Percentiles rank a stretch among this genome's conserved stretches.
Conservation (phyloP, 2,329 filamentous ascomycete genomes). For the Calonectria multiphialidica region DNA sequence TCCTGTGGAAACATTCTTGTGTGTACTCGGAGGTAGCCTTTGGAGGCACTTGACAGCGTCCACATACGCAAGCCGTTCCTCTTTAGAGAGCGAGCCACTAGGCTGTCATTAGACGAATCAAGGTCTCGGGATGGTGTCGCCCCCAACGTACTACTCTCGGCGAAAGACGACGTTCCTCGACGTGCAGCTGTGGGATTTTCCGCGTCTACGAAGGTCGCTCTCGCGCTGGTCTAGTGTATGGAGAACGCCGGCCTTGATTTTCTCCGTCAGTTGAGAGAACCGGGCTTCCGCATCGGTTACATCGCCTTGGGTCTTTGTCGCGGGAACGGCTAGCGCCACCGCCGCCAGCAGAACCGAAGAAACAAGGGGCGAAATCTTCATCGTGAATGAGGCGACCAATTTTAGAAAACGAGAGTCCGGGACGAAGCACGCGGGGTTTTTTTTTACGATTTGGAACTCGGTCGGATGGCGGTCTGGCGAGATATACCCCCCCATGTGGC, state of each 20-base stretch:
- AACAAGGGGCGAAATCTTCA: background rate
- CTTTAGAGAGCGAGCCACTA: background rate
- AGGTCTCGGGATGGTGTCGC: background rate
- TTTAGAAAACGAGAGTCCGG: background rate
- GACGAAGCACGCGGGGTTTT: no score
- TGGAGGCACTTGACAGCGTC: background rate
- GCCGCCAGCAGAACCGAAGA: background rate
- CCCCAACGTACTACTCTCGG: background rate
- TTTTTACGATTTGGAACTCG: background rate
- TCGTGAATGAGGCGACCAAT: background rate
- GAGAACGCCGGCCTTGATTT: background rate
- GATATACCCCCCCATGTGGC: background rate
- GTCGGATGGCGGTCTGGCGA: background rate
- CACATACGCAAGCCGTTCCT: background rate
- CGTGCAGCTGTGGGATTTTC: background rate
- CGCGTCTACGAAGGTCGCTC: background rate
- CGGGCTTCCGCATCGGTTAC: background rate
- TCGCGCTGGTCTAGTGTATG: background rate
- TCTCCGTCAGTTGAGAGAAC: background rate
- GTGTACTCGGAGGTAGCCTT: background rate
- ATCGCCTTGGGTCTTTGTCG: background rate
- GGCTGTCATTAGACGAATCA: no score
- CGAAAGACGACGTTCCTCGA: background rate
- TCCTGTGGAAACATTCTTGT: background rate
- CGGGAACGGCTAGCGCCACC: background rate